Base-by-base conservation (phyloP, 192 early-diverging fungal genomes). In the Gaertneriomyces sp. region DNA sequence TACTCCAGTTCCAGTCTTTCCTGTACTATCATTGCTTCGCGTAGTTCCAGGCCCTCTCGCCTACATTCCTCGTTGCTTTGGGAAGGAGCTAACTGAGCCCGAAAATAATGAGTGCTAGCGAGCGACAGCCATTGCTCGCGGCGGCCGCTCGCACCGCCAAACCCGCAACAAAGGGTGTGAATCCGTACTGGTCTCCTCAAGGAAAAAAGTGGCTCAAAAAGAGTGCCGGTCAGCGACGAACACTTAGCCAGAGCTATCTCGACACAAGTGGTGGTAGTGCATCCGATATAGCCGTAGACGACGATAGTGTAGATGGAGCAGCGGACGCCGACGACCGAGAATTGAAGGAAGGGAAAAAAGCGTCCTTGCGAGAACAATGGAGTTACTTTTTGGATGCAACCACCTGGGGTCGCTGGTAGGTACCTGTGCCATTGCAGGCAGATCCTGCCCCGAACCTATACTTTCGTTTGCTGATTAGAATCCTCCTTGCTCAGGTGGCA, bases 381-480 rank as follows among this genome's bases (percentile, higher is more conserved):
- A 53, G 68, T 11, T 71, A 56, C 58, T 71, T 49, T 19, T 7
- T 71, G 41, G 70, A 71, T 42, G 58, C 46, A 17, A 69, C 70
- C 12, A 17, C 25, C 17, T 6, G 50, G 3, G 64, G 70, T 5
- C 57, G 63, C 63, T 71, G 66, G 68, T 69, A 33, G 0, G 61
- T 41, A 12, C 14, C n/a, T 11, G 11, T 16, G 19, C 59, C 11
- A 16, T 16, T 55, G 3, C 61, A 4, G 1, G 0, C 12, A 56
- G 12, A 10, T 20, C 38, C 38, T 11, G 38, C 54, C 25, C 25
- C 25, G 25, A 33, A 33, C 25, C 25, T 33, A 1, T 33, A 2
- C 25, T 33, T 33, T 33, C 25, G 25, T 0, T 33, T 33, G 0
- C 25, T 33, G 25, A 33, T 2, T 33, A 33, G 25, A 33, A 0